Percentiles rank a stretch among this genome's conserved stretches.
phyloP scores from a whole-genome alignment of 108 stramenopile genomes.

The Cyclotella kingstonii region DNA sequence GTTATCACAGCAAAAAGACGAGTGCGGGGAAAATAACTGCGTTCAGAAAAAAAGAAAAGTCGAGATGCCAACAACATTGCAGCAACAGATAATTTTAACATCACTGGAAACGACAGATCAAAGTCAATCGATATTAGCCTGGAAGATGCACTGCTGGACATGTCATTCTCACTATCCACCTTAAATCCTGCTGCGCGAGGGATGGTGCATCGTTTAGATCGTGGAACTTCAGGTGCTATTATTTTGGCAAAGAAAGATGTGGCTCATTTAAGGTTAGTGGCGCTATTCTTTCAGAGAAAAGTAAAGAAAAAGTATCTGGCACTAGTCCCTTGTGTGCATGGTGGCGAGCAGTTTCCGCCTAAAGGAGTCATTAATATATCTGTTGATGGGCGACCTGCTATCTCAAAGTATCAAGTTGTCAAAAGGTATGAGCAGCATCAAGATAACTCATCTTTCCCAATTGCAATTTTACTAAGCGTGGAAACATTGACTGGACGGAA shows the following conservation, averaged over 20 bases:
- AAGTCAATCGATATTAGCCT: slow-evolving; percentile 51
- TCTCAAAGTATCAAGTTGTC: slow-evolving; percentile 43
- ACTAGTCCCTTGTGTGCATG: slow-evolving; percentile 30
- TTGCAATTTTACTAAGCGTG: slow-evolving; percentile 46
- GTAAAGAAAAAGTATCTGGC: slow-evolving; percentile 62
- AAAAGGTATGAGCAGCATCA: slow-evolving; percentile 1
- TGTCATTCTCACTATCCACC: slow-evolving; percentile 60
- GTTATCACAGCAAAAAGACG: slow-evolving; percentile 59
- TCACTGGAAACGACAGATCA: background rate
- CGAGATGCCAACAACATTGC: background rate
- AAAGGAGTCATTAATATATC: slow-evolving; percentile 43
- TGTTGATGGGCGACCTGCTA: slow-evolving; percentile 54
- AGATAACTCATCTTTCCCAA: background rate
- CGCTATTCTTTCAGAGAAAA: slow-evolving; percentile 61
- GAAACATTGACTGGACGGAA: slow-evolving; percentile 71
- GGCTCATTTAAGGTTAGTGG: slow-evolving; percentile 56
- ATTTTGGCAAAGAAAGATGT: slow-evolving; percentile 69
- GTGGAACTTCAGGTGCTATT: slow-evolving; percentile 71
- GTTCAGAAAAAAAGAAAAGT: slow-evolving; percentile 36
- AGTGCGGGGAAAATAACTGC: slow-evolving; percentile 56
- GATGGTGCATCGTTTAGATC: slow-evolving; percentile 78
- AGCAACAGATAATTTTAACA: background rate
- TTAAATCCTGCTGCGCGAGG: slow-evolving; percentile 63
- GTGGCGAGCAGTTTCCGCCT: background rate
- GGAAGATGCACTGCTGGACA: slow-evolving; percentile 66